Conservation (phyloP, 768 basidiomycete species). For the Lentinula sp. region DNA sequence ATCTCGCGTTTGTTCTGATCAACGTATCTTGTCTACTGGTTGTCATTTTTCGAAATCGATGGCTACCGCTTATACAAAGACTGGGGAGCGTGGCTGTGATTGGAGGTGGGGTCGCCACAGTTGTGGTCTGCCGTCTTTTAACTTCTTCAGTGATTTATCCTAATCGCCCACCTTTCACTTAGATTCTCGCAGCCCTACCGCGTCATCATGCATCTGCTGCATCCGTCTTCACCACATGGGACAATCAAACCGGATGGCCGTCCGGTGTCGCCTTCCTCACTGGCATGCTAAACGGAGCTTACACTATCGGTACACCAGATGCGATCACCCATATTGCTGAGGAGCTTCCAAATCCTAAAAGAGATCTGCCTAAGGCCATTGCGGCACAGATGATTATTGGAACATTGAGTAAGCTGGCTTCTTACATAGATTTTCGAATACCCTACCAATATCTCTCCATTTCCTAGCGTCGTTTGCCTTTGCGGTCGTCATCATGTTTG, state of each 20-base stretch:
- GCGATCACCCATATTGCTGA: conserved; percentile 13
- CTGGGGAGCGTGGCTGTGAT: conserved; percentile 9
- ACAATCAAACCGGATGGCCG: conserved; percentile 12
- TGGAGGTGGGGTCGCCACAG: conserved; percentile 10
- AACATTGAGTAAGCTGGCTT: conserved; percentile 4
- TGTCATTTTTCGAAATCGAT: conserved; percentile 10
- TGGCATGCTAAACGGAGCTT: conserved; percentile 13
- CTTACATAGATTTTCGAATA: not conserved
- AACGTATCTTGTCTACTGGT: conserved; percentile 9
- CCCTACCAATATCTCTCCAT: not conserved
- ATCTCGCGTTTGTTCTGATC: conserved; percentile 9
- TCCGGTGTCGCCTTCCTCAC: conserved; percentile 12
- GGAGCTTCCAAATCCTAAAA: conserved; percentile 11
- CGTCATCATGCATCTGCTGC: conserved; percentile 10
- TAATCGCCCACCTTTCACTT: not conserved
- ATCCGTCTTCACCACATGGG: conserved; percentile 11
- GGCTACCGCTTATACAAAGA: conserved; percentile 10
- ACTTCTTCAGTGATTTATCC: not conserved
- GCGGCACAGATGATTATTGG: conserved; percentile 11
- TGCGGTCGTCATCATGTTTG: conserved; percentile 10
- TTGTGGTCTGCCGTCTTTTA: conserved; percentile 1
- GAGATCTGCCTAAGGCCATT: conserved; percentile 11
- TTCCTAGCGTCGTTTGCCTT: conserved; percentile 8
- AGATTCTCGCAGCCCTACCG: conserved; percentile 9
- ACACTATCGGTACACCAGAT: conserved; percentile 13